Evolutionary conservation across 2,329 filamentous ascomycete genomes (phyloP), one percentile per base, ranked within the genome.

Genomic region (Zymoseptoria ardabiliae): DNA sequence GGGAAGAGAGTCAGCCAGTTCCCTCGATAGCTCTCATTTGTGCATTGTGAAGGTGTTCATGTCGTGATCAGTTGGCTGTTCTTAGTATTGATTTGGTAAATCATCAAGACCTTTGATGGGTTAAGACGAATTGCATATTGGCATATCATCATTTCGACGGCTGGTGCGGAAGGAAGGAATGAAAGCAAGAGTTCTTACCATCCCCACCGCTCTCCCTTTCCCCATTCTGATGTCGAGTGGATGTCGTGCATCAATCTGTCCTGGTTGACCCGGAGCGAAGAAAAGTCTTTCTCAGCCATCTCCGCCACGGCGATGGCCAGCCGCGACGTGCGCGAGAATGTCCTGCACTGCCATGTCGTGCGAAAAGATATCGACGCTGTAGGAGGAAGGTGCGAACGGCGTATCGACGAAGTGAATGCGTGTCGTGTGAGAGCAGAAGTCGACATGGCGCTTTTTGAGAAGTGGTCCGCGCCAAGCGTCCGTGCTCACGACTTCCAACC

Each of bases 211-310:
- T 86, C 80, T 0, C 86, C 87, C 51, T 76, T 79, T 0, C 87
- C 87, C 81, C 85, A 89, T 74, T 85, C 78, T 69, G 83, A 87
- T 2, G 85, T 87, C 60, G 83, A 70, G 71, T 89, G 87, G 11
- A 89, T 77, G 60, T 85, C 81, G 23, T 80, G 77, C 76, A 87
- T 85, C 63, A 89, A 70, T 63, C 86, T 79, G 13, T 78, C 75
- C 65, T 82, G 77, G 63, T 87, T 80, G 48, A 87, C 81, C 59
- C 80, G 82, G 56, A 88, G 70, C 25, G 75, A 77, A 48, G 73
- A 74, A 41, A 86, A 72, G 45, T 82, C 74, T 19, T 78, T 71
- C 53, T 82, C 78, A 20, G 78, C 78, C 70, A 86, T 77, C 56
- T 79, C 77, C 25, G 73, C 72, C 4, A 76, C 76, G 11, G 74